Evolutionary conservation across 2,329 filamentous ascomycete species (phyloP), one percentile per base, ranked within the genome.

Genomic region (Monosporascus ibericus): DNA sequence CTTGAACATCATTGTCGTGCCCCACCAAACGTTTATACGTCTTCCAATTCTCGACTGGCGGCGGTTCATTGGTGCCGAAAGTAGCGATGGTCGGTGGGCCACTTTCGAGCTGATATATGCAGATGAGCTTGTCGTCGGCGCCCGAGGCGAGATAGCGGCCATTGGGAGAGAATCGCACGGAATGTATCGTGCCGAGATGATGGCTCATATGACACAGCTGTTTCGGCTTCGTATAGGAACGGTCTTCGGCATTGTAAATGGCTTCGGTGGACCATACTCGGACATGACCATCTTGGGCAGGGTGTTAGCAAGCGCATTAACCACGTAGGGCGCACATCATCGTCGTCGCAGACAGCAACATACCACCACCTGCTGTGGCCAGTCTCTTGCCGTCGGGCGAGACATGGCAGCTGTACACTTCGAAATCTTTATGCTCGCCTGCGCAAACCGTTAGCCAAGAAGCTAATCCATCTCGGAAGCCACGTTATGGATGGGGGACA

Each of bases 121-220:
- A 96, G 59, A 99, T 95, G 66, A 99, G 92, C 77, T 96, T 96
- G 75, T 99, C 94, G 72, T 99, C 94, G 63, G 95, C 95, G 53
- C 94, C 94, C 11, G 92, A 97, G 36, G 95, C 95, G 49, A 99
- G 82, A 68, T 96, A 99, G 68, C 90, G 90, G 52, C 91, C 90
- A 66, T 95, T 96, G 27, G 90, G 87, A 9, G 94, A 97, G 75
- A 97, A 99, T 60, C 95, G 88, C 58, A 99, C 94, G 0, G 92
- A 91, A 72, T 96, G 92, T 57, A 97, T 96, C 18, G 92, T 97
- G 61, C 92, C 94, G 3, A 95, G 92, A 70, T 99, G 94, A 68
- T 97, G 92, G 81, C 91, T 97, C 84, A 99, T 94, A 65, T 95
- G 92, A 62, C 92, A 95, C 64, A 99, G 84, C 77, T 99, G 95